Conservation (phyloP, 345 rosid genomes). For the Lepidium africanum region DNA sequence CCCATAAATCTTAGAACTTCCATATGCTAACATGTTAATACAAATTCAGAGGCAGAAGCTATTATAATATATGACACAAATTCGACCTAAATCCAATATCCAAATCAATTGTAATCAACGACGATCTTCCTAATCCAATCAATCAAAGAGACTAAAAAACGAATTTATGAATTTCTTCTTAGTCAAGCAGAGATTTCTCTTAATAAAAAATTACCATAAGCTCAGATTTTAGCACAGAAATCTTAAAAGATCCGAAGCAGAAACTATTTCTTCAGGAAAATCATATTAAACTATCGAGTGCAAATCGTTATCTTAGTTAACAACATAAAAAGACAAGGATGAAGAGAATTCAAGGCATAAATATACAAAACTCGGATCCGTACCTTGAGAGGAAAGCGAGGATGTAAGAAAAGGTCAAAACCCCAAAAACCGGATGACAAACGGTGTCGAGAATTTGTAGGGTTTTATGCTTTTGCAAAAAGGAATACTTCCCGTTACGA, state of each 20-base stretch:
- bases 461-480: not conserved
- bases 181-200: not conserved
- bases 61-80: too few species aligned
- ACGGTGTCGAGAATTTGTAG: not conserved
- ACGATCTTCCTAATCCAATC: not conserved
- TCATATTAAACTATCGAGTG: not conserved
- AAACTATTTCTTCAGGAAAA: not conserved
- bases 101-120: not conserved
- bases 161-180: not conserved
- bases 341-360: not conserved
- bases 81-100: not conserved
- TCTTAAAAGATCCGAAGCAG: not conserved
- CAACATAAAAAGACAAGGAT: not conserved
- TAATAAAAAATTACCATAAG: not conserved
- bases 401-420: not conserved
- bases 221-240: not conserved
- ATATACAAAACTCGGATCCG: not conserved
- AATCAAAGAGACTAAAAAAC: not conserved
- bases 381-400: not conserved
- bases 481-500: not conserved
- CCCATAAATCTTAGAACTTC: not conserved
- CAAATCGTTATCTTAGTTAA: not conserved
- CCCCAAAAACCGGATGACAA: not conserved
- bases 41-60: not conserved
- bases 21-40: not conserved